Base-by-base conservation (phyloP, 192 early-diverging fungal genomes). In the Coemansia javaensis region DNA sequence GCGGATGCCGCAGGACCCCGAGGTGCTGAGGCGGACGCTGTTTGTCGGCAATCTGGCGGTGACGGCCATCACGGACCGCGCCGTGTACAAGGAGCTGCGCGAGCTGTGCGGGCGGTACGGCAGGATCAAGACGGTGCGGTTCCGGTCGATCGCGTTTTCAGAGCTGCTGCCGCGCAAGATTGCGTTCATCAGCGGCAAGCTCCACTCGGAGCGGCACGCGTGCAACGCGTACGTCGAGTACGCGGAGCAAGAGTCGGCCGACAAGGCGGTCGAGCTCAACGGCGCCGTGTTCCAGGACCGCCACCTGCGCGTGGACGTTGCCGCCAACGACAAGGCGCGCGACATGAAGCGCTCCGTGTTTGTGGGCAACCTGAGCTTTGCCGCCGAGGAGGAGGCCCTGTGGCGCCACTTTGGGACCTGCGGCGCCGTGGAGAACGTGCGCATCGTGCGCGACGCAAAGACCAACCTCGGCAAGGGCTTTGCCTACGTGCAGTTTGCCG, bases 1-100 rank as follows among this genome's bases (percentile, higher is more conserved):
- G 18, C 61, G 66, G 13, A 63, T 61, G 53, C 54, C 47, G 15
- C 48, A 78, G 27, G 81, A 83, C 32, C 65, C 77, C 23, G 79
- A 80, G 39, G 56, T 81, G 47, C 72, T 82, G 22, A 71, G 66
- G 36, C 80, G 92, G 34, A 94, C 95, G n/a, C 56, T 87, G 14
- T 98, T 97, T 77, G 79, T 98, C n/a, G 95, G 95, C 22, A 98
- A 98, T 57, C 64, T 98, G 36, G 68, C 85, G 15, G 78, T 88
- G 11, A 46, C 65, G 22, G 83, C 78, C 42, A 77, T 82, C 37
- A 69, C 81, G 22, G 84, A 90, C n/a, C 61, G 89, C 77, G 71
- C 50, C 0, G 66, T 68, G 3, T 75, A 81, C 49, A 89, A 82
- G 41, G 75, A 84, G 28, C 66, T 98, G 8, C 84, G 88, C 45